Conservation (phyloP, 441 rosid genomes). For the Pelargonium australe region DNA sequence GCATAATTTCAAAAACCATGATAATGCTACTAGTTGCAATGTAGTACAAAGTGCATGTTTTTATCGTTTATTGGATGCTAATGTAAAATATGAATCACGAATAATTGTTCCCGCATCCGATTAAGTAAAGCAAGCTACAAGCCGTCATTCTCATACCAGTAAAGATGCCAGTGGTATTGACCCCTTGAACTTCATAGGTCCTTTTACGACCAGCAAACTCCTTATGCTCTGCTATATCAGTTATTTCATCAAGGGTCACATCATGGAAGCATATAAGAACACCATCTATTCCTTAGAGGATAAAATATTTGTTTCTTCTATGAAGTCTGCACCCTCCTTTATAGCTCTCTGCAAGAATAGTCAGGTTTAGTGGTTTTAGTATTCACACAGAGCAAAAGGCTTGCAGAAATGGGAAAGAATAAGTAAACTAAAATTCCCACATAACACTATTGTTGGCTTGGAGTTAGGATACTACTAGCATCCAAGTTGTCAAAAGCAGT, state of each 20-base stretch:
- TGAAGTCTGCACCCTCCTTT: conserved; percentile 91
- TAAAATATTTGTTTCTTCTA: conserved; percentile 87
- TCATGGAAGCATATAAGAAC: conserved; percentile 82
- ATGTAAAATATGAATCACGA: not conserved
- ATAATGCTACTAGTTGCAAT: not conserved
- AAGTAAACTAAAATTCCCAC: not conserved
- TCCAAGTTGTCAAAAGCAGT: no score
- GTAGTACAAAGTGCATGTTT: not conserved
- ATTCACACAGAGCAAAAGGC: not conserved
- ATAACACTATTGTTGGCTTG: no score
- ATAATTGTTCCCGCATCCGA: not conserved
- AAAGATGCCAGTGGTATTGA: conserved; percentile 68
- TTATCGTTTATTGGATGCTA: not conserved
- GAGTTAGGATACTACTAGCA: no score
- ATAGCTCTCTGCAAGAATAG: conserved; percentile 71
- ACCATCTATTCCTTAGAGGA: conserved; percentile 85
- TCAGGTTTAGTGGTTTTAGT: not conserved
- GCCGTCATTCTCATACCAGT: conserved; percentile 35
- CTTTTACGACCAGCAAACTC: conserved; percentile 76
- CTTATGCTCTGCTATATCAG: conserved; percentile 60
- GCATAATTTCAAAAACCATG: not conserved
- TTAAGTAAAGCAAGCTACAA: not conserved
- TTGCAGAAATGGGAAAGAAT: not conserved
- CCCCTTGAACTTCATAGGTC: conserved; percentile 74
- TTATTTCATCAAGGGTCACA: conserved; percentile 66